Evolutionary conservation across 495 filamentous ascomycete genomes (phyloP), one percentile per base, ranked within the genome.

Genomic region (Penicillium manginii): DNA sequence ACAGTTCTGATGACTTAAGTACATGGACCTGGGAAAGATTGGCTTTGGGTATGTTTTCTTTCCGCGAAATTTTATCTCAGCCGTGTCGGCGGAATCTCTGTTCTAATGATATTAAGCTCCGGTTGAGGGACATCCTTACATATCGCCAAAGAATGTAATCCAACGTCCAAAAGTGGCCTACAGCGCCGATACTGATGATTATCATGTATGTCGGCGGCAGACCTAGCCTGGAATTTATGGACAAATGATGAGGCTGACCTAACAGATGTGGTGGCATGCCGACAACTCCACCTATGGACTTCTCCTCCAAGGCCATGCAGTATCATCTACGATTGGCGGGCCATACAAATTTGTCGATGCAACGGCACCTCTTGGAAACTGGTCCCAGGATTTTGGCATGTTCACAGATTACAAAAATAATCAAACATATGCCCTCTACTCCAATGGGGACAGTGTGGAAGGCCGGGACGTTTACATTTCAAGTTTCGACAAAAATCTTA

Each of bases 211-310:
- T 4, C 2, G 35, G 35, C 15, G 35, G 35, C 11, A 37, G 0
- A 37, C 14, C 4, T 37, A 14, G 3, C 35, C 9, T 37, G 14
- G 4, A 14, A 37, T n/a, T 37, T 1, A 37, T 11, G 14, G 14
- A 37, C 3, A n/a, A 14, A 37, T 15, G 22, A 39, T 32, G 22
- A 19, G 1, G 8, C 21, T 50, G 15, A 48, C 39, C 23, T 10
- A 11, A 3, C 45, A 69, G 66, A 69, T 69, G 66, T 64, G 58
- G 58, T 69, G 66, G 66, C 66, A 69, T 33, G 66, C 66, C 5
- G 66, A 69, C 26, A 69, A 69, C 32, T 69, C 66, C n/a, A 60
- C 45, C 9, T 69, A 69, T 21, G 66, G 66, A 0, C 61, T 59
- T 47, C 66, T 69, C 21, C 53, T 69, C 0, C 66, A 69, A 47